Percentiles rank a stretch among this genome's conserved stretches.
Conservation (phyloP, 2,329 filamentous ascomycete species). For the Thielaviopsis euricoi region DNA sequence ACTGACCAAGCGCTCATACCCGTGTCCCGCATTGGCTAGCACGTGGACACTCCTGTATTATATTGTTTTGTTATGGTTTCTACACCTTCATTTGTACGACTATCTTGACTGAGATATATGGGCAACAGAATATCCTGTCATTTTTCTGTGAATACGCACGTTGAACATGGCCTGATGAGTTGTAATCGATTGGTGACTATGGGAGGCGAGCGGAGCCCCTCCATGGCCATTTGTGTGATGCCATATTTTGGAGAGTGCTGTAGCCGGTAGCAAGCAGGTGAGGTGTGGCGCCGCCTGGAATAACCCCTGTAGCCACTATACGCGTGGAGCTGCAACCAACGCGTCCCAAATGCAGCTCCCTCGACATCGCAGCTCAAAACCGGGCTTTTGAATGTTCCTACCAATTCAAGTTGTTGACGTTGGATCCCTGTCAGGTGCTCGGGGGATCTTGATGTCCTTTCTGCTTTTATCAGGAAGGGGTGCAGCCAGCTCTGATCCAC, state of each 20-base stretch:
- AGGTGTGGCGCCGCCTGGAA: background rate
- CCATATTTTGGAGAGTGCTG: background rate
- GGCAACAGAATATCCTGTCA: background rate
- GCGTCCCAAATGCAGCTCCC: background rate
- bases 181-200: background rate
- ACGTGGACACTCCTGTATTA: slow-evolving; percentile 7
- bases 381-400: no score
- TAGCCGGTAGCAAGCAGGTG: background rate
- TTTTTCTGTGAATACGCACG: background rate
- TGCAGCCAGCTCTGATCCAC: no score
- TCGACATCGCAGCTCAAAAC: no score
- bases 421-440: no score
- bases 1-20: background rate
- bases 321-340: slow-evolving; percentile 8
- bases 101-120: background rate
- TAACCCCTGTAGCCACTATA: slow-evolving; percentile 11
- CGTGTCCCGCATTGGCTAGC: background rate
- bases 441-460: no score
- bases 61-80: slow-evolving; percentile 6
- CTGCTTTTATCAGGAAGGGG: no score
- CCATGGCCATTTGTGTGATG: background rate
- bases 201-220: background rate
- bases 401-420: no score
- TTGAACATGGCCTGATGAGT: background rate
- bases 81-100: background rate